Percentiles rank a stretch among this genome's conserved stretches.
phyloP scores from a whole-genome alignment of 2,329 filamentous ascomycete genomes.

The Orbilia blumenaviensis region DNA sequence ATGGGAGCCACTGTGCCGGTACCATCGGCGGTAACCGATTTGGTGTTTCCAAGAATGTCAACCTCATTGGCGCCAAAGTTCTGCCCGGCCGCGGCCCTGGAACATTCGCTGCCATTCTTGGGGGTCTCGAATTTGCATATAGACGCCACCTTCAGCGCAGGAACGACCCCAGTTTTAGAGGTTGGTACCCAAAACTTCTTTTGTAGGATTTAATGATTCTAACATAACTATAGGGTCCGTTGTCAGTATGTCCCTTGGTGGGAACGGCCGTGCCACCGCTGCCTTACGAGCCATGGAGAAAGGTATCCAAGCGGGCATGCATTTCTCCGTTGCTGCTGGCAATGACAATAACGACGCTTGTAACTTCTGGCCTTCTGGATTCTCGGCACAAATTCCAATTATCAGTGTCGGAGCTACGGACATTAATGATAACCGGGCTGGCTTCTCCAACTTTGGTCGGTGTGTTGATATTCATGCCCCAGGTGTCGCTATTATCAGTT shows the following conservation, averaged over 20 bases:
- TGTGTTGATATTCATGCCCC: slow-evolving; percentile 70
- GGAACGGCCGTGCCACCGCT: slow-evolving; percentile 61
- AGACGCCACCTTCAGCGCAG: slow-evolving; percentile 63
- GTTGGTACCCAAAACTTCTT: neutral
- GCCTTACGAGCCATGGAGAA: slow-evolving; percentile 66
- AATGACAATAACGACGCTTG: slow-evolving; percentile 59
- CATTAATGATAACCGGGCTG: slow-evolving; percentile 59
- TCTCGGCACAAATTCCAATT: slow-evolving; percentile 60
- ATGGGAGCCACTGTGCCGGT: slow-evolving; percentile 63
- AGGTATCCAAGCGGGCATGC: slow-evolving; percentile 61
- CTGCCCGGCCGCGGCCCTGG: slow-evolving; percentile 59
- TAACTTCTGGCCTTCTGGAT: slow-evolving; percentile 60
- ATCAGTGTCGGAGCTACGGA: slow-evolving; percentile 62
- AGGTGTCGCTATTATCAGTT: slow-evolving; percentile 66
- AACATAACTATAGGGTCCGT: slow-evolving; percentile 60
- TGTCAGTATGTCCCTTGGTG: slow-evolving; percentile 70
- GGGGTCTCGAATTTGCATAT: slow-evolving; percentile 62
- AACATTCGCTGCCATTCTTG: slow-evolving; percentile 61
- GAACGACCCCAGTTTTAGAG: slow-evolving; percentile 59
- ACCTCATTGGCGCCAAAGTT: slow-evolving; percentile 65
- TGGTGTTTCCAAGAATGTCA: slow-evolving; percentile 64
- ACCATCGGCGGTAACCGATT: slow-evolving; percentile 59
- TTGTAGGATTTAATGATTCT: neutral
- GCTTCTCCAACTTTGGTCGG: slow-evolving; percentile 63
- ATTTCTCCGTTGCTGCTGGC: slow-evolving; percentile 62